Base-by-base conservation (phyloP, 805 yeast genomes). In the Saccharomyces jurei region DNA sequence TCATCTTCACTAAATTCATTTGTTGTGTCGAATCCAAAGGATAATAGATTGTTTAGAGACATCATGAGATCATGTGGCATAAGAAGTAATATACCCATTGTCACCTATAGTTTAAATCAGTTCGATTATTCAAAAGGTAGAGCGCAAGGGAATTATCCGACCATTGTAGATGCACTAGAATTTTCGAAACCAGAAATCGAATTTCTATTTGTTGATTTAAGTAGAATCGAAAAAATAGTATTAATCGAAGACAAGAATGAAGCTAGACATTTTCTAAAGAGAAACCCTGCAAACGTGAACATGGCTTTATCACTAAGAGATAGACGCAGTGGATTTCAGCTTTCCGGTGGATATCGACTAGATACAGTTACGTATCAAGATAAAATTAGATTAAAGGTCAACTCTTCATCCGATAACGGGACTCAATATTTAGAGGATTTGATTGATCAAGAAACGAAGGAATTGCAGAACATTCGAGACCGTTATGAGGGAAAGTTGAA, bases 11-110 rank as follows among this genome's bases (percentile, higher is more conserved):
- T 87, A 8, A 81, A 77, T 44, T 75, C 89, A 0, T 89, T 89
- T 68, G 74, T 87, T 36, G 96, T 89, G 1, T 75, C 80, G 36
- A 81, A 79, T 63, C 79, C 74, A 49, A 75, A 75, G 29, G 98
- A 92, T 65, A 75, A 83, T 48, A 66, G 67, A 10, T 62, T 69
- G 1, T 63, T 85, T 51, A 71, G 74, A 13, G 58, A 64, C 0
- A 58, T 75, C 28, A 61, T 74, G 62, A 67, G 62, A 54, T 52
- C 65, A 29, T 64, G 69, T 55, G 70, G 70, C 1, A 59, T 72
- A 8, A 62, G 60, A 27, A 61, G 73, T 22, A 76, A 77, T 49
- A 75, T 86, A 8, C 74, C 76, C 26, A 94, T 89, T 60, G 67
- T 68, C 8, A 63, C 64, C 2, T 62, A 68, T 50, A 58, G 58